Evolutionary conservation across 1,284 basidiomycete species (phyloP).

Genomic region (Pseudozyma pruni): DNA sequence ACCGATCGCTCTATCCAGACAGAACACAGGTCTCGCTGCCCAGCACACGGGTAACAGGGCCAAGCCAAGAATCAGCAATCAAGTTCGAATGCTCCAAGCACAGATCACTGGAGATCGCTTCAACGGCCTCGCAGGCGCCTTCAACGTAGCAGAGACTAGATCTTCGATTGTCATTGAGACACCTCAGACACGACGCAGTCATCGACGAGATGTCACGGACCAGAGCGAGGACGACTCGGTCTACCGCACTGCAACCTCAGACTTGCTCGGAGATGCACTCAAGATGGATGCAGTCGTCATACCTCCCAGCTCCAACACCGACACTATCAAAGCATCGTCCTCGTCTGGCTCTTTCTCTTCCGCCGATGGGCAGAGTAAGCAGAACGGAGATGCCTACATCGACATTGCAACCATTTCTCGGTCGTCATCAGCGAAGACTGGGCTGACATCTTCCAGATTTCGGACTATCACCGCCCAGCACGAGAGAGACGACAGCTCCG

Average conservation of each 20-base stretch:
- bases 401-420: constrained; percentile 26
- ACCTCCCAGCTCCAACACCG: constrained; percentile 9
- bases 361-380: too few relatives aligned
- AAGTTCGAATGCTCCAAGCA: constrained; percentile 48
- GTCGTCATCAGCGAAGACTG: constrained; percentile 20
- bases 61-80: constrained; percentile 40
- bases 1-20: constrained; percentile 15
- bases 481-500: constrained; percentile 42
- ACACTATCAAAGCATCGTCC: constrained; percentile 3
- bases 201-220: constrained; percentile 10
- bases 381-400: too few relatives aligned
- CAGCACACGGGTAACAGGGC: constrained; percentile 19
- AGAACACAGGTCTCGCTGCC: constrained; percentile 17
- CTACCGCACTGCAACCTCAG: constrained; percentile 31
- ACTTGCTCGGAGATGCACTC: constrained; percentile 37
- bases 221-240: constrained; percentile 14
- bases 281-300: constrained; percentile 46
- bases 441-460: constrained; percentile 4
- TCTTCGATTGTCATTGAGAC: constrained; percentile 16
- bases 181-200: neutral
- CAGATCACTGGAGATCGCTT: constrained; percentile 51
- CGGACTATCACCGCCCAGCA: constrained; percentile 15
- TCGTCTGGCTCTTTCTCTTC: constrained; percentile 12
- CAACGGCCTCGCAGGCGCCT: constrained; percentile 30
- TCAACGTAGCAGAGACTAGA: constrained; percentile 22